A percentile compares a stretch with the other conserved stretches of the same genome.
Evolutionary conservation across 2,329 filamentous ascomycete genomes (phyloP).

Genomic region (Xylariales sp.): DNA sequence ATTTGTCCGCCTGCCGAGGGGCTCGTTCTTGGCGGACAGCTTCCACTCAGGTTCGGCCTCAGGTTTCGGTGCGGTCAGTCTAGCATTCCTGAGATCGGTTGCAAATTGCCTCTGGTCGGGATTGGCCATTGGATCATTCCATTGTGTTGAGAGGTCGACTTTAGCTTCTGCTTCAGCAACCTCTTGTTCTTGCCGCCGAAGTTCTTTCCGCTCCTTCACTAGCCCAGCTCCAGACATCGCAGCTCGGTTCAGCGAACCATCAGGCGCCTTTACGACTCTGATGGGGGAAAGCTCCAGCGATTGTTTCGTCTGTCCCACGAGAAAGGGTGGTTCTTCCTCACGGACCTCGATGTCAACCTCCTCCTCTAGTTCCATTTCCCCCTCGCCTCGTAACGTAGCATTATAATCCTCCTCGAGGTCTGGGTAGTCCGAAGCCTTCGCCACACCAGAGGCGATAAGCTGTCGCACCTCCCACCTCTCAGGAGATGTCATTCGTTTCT

Average conservation of each 20-base stretch:
- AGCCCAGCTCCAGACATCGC: conserved; percentile 89
- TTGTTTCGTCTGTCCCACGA: conserved; percentile 94
- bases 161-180: conserved; percentile 69
- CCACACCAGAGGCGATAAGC: conserved; percentile 89
- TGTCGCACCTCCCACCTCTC: conserved; percentile 98
- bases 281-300: conserved; percentile 94
- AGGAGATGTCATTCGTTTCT: conserved; percentile 93
- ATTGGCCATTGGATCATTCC: conserved; percentile 94
- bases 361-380: conserved; percentile 86
- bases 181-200: conserved; percentile 83
- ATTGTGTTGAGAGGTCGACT: conserved; percentile 82
- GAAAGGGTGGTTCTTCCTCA: conserved; percentile 94
- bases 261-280: conserved; percentile 92
- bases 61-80: conserved; percentile 50
- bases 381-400: conserved; percentile 78
- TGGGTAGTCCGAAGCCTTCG: conserved; percentile 89
- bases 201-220: conserved; percentile 83
- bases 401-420: conserved; percentile 94
- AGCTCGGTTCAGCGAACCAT: conserved; percentile 95
- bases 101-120: conserved; percentile 86
- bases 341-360: conserved; percentile 96
- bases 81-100: conserved; percentile 71
- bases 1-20: conserved; percentile 79
- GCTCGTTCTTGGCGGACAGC: conserved; percentile 73
- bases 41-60: conserved; percentile 91